Evolutionary conservation across 768 basidiomycete genomes (phyloP).

Genomic region (Kwoniella shandongensis): DNA sequence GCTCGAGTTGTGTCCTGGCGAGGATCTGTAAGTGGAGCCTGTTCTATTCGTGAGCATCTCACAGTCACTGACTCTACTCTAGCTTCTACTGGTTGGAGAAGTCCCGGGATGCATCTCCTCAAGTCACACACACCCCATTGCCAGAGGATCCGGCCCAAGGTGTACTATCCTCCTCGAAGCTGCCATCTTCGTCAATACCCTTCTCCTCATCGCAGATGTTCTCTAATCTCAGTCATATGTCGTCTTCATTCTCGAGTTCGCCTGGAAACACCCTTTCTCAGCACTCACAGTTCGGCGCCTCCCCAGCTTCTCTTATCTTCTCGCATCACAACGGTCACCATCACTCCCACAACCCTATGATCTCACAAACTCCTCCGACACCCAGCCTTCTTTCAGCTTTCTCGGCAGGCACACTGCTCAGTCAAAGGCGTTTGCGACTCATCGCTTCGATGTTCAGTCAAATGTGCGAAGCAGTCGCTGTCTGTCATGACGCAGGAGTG

Average conservation of each 20-base stretch:
- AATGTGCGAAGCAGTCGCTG: constrained; percentile 97
- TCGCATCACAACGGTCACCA: constrained; percentile 39
- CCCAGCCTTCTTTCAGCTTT: constrained; percentile 82
- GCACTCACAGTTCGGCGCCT: constrained; percentile 24
- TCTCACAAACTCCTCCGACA: constrained; percentile 67
- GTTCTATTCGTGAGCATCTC: not conserved
- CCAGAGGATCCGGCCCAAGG: constrained; percentile 32
- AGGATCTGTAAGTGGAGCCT: constrained; percentile 64
- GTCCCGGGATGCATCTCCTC: constrained; percentile 65
- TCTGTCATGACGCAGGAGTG: constrained; percentile 85
- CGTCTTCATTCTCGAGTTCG: constrained; percentile 41
- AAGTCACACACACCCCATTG: constrained; percentile 30
- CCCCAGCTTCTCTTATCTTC: constrained; percentile 44
- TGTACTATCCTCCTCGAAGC: constrained; percentile 50
- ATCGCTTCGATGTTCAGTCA: constrained; percentile 97
- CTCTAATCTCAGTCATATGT: constrained; percentile 28
- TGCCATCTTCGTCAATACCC: constrained; percentile 50
- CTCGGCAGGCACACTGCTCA: constrained; percentile 76
- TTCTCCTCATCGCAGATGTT: constrained; percentile 51
- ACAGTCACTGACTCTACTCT: constrained; percentile 1
- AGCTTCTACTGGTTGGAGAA: constrained; percentile 95
- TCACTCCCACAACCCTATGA: constrained; percentile 15
- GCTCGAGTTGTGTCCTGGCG: constrained; percentile 92
- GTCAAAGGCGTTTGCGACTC: constrained; percentile 80
- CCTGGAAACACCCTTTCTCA: constrained; percentile 46